Percentiles rank a stretch among this genome's conserved stretches.
Evolutionary conservation across 2,329 filamentous ascomycete species (phyloP).

Genomic region (Pseudopyricularia javanii): DNA sequence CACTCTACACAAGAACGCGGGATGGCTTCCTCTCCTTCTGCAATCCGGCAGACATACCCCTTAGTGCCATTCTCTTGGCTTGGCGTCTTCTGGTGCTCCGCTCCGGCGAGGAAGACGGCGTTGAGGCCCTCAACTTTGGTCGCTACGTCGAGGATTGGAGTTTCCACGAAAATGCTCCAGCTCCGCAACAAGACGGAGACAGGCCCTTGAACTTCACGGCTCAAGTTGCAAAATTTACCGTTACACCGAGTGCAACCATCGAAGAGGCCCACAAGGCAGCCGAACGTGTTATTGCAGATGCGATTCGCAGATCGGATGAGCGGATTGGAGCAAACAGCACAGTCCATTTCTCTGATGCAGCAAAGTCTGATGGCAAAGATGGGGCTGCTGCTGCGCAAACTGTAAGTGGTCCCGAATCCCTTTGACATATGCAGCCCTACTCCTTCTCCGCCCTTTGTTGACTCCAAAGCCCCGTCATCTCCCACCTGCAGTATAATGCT

Average conservation of each 20-base stretch:
- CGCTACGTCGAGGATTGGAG: neutral
- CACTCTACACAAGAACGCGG: neutral
- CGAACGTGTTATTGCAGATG: neutral
- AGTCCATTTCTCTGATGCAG: neutral
- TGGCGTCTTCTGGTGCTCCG: conserved; percentile 1
- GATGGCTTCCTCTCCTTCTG: neutral
- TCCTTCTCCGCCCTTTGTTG: neutral
- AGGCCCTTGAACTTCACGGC: neutral
- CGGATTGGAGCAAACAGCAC: neutral
- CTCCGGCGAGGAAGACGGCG: conserved; percentile 1
- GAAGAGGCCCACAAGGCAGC: neutral
- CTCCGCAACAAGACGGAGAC: neutral
- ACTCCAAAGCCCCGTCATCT: neutral
- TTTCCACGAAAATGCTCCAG: neutral
- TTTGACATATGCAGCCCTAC: neutral
- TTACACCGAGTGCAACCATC: neutral
- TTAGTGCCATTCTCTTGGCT: neutral
- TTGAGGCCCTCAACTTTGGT: neutral
- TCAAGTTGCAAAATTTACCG: neutral
- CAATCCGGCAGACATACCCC: neutral
- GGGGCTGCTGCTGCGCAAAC: neutral
- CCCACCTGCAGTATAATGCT: neutral
- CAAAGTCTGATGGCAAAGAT: neutral
- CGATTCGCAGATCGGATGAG: neutral
- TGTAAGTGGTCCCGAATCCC: neutral